Evolutionary conservation across 1,139 yeast species (phyloP), one percentile per base, ranked within the genome.

Genomic region (Zygoascus sp.): DNA sequence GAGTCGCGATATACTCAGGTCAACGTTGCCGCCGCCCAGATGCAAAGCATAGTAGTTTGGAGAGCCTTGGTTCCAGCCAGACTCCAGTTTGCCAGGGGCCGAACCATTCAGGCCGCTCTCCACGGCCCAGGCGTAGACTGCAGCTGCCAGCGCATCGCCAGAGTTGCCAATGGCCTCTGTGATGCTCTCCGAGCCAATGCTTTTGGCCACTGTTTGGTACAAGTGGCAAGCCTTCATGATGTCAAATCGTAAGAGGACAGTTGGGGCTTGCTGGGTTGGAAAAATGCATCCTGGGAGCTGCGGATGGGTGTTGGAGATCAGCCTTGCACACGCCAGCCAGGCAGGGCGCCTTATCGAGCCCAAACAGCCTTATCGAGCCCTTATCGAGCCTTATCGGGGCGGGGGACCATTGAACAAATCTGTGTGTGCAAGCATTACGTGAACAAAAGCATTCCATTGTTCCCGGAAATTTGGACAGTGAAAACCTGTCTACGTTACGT

Each of bases 151-250:
- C 5, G 59, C 61, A 45, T 57, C 60, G 22, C 42, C 42, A 10
- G 58, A 53, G n/a, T 51, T 45, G 28, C 32, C 41, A 23, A 47
- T 13, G 13, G 42, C 42, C 19, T 49, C 44, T 16, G 51, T 42
- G 2, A 58, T 57, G 16, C 45, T 48, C 40, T 56, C 59, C 28
- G 47, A 54, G 21, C 45, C 52, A 15, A 53, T 28, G 19, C 52
- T 47, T 21, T 28, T 42, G 19, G 48, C 45, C 28, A 57, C 50
- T 25, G 57, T 48, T 45, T 56, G 56, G 47, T 56, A 56, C 21
- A 57, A 42, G 47, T 53, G 58, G 44, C 57, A 55, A 23, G 60
- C 60, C 16, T 48, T 53, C 58, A 56, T 55, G 16, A 13, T 40
- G 37, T 7, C 10, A 7, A 7, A 23, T 7, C 27, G 27, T 23